These are phyloP conservation scores for Allomyces macrogynus DNA, from an alignment of 192 early-diverging fungal genomes.

Conservation along the genomic window DNA sequence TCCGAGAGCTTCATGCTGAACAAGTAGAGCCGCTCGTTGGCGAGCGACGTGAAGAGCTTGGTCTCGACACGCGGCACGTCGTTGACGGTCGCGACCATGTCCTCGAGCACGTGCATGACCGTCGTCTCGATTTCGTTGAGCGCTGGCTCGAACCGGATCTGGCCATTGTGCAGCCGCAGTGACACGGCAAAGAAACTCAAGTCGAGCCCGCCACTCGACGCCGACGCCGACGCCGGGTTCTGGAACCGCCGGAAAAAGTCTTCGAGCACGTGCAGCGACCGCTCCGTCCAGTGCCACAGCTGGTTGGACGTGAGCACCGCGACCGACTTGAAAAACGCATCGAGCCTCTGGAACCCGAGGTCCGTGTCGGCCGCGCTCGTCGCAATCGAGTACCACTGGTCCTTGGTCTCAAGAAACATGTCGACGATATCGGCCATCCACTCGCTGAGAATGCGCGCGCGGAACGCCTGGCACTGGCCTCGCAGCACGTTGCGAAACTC, in stretches of 20 bases:
- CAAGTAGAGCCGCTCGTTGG: not conserved
- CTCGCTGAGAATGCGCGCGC: constrained; percentile 26
- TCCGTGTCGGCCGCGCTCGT: constrained; percentile 17
- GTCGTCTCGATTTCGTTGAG: constrained; percentile 25
- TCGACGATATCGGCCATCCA: constrained; percentile 22
- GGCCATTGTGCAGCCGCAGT: constrained; percentile 9
- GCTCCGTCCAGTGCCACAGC: constrained; percentile 2
- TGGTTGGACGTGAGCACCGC: constrained; percentile 14
- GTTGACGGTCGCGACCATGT: constrained; percentile 25
- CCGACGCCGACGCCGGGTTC: constrained; percentile 1
- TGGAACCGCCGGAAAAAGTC: not conserved
- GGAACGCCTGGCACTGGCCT: constrained; percentile 34
- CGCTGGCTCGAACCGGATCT: constrained; percentile 31
- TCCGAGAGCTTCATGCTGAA: constrained; percentile 6
- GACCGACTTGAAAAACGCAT: constrained; percentile 1
- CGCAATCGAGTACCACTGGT: constrained; percentile 14
- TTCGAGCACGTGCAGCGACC: not conserved
- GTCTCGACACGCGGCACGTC: constrained; percentile 21
- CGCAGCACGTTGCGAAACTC: constrained; percentile 26
- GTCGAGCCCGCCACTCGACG: constrained; percentile 16
- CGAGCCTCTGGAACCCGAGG: constrained; percentile 16
- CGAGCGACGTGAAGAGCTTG: constrained; percentile 10
- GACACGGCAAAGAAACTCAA: constrained; percentile 15
- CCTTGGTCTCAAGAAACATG: constrained; percentile 20
- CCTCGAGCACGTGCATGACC: constrained; percentile 22